A percentile compares a stretch with the other conserved stretches of the same genome.
Conservation (phyloP, 2,329 filamentous ascomycete genomes). For the Fusarium sp. region DNA sequence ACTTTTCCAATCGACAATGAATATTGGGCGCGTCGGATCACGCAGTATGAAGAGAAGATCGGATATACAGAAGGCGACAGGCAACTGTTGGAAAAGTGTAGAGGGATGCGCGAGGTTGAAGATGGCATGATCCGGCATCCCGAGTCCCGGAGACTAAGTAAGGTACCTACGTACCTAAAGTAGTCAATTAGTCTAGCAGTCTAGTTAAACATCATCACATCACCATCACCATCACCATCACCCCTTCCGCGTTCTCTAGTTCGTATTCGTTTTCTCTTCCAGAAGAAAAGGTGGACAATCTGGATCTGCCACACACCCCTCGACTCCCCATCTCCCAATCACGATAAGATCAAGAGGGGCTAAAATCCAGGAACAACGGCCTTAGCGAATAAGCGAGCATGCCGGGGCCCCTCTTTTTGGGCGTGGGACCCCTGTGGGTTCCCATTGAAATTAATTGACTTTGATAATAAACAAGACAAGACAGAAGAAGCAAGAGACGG, state of each 20-base stretch:
- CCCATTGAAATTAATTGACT: constrained; percentile 23
- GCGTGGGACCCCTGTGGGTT: constrained; percentile 33
- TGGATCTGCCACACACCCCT: background rate
- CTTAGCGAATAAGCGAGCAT: constrained; percentile 10
- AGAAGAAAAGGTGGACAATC: background rate
- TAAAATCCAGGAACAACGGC: constrained; percentile 33
- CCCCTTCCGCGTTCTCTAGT: constrained; percentile 22
- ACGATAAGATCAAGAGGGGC: constrained; percentile 39
- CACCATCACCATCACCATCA: constrained; percentile 16
- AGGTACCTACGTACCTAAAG: background rate
- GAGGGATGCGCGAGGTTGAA: constrained; percentile 33
- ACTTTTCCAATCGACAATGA: constrained; percentile 35
- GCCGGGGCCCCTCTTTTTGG: background rate
- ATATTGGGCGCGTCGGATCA: constrained; percentile 33
- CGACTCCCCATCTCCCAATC: constrained; percentile 21
- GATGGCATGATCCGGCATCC: constrained; percentile 40
- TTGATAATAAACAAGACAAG: too few species aligned
- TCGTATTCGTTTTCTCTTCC: constrained; percentile 34
- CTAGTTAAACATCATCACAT: background rate
- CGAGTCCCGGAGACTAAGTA: constrained; percentile 5
- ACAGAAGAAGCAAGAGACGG: too few species aligned
- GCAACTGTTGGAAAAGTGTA: constrained; percentile 15
- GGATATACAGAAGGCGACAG: constrained; percentile 23
- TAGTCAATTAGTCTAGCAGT: too few species aligned
- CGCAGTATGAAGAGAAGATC: constrained; percentile 10